Evolutionary conservation across 2,329 filamentous ascomycete genomes (phyloP).

Genomic region (Calycina herbarum): DNA sequence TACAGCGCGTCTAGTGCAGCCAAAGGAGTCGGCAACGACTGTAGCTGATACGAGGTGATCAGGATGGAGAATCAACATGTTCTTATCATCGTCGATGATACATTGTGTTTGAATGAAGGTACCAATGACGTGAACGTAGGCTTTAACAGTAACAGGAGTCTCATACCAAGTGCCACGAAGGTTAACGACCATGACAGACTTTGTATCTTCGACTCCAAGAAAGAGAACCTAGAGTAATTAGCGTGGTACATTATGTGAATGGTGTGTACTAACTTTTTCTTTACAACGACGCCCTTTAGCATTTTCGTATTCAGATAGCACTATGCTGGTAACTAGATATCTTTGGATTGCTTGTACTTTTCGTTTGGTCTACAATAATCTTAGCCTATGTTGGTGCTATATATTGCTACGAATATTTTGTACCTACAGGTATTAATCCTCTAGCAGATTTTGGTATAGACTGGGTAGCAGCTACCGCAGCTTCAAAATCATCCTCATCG

Average conservation of each 20-base stretch:
- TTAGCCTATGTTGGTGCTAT: constrained; percentile 53
- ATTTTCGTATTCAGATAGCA: constrained; percentile 68
- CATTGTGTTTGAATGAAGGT: constrained; percentile 71
- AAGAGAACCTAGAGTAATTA: constrained; percentile 63
- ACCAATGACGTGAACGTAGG: constrained; percentile 85
- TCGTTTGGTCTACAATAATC: constrained; percentile 61
- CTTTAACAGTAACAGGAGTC: constrained; percentile 70
- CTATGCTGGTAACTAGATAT: constrained; percentile 76
- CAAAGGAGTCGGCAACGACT: constrained; percentile 94
- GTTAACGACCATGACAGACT: constrained; percentile 65
- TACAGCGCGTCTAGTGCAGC: constrained; percentile 85
- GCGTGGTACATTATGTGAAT: neutral
- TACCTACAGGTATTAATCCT: constrained; percentile 55
- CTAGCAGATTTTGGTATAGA: constrained; percentile 43
- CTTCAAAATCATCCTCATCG: constrained; percentile 71
- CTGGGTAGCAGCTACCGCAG: constrained; percentile 72
- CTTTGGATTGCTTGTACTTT: constrained; percentile 79
- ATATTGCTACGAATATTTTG: constrained; percentile 36
- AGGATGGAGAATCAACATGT: constrained; percentile 88
- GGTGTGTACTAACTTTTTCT: constrained; percentile 65
- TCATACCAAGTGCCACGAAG: constrained; percentile 86
- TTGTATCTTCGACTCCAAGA: constrained; percentile 76
- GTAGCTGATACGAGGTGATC: constrained; percentile 95
- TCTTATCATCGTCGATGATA: constrained; percentile 76
- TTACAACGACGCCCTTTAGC: constrained; percentile 57